Evolutionary conservation across 768 basidiomycete species (phyloP).

Genomic region (Termitomyces sp.): DNA sequence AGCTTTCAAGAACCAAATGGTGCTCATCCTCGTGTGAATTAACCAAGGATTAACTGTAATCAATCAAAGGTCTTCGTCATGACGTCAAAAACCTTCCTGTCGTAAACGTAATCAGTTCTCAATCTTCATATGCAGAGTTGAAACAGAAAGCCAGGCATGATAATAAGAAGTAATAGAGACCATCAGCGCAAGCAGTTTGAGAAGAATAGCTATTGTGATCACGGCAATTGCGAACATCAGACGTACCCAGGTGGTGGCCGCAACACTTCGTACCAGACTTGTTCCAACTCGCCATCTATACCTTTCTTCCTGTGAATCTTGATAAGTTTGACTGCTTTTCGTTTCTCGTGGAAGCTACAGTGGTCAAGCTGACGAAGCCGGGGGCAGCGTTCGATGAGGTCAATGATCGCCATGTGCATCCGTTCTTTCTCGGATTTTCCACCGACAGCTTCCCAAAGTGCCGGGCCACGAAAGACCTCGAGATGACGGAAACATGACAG

Average conservation of each 20-base stretch:
- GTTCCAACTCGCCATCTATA: constrained; percentile 17
- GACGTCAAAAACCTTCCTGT: constrained; percentile 6
- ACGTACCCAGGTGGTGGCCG: constrained; percentile 24
- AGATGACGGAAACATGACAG: constrained; percentile 36
- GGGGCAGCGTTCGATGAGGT: constrained; percentile 33
- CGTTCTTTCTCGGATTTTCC: constrained; percentile 20
- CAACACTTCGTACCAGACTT: constrained; percentile 28
- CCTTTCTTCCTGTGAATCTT: constrained; percentile 27
- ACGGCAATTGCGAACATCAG: background rate
- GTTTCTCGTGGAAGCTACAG: constrained; percentile 25
- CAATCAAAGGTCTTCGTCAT: background rate
- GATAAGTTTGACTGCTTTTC: constrained; percentile 29
- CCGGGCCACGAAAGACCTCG: constrained; percentile 36
- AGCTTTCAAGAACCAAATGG: too few relatives aligned
- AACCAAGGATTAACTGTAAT: too few relatives aligned
- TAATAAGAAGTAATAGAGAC: background rate
- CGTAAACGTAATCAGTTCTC: background rate
- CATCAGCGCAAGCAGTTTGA: background rate
- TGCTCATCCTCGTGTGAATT: too few relatives aligned
- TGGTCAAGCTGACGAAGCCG: constrained; percentile 39
- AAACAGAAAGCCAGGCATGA: background rate
- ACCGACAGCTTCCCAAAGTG: constrained; percentile 35
- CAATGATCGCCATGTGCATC: constrained; percentile 37
- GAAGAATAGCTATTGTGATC: background rate
- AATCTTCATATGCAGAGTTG: background rate